Conservation (phyloP, 2,329 filamentous ascomycete genomes). For the Ophiostoma piceae region DNA sequence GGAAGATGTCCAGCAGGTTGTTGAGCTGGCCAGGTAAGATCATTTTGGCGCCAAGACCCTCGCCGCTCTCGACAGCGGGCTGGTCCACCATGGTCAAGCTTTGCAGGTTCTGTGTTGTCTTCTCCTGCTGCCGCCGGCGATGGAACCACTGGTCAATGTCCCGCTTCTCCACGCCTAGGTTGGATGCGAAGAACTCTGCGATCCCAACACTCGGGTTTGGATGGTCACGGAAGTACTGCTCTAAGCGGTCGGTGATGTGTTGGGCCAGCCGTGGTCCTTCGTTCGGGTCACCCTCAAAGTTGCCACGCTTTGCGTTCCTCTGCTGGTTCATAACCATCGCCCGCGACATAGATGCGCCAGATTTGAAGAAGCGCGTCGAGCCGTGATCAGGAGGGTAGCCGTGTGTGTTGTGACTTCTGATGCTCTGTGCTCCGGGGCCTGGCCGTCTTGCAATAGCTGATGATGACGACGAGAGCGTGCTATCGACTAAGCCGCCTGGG, state of each 20-base stretch:
- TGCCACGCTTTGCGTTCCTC: constrained; percentile 39
- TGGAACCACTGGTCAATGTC: constrained; percentile 52
- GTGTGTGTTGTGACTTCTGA: neutral
- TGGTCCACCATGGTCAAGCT: constrained; percentile 40
- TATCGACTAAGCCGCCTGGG: neutral
- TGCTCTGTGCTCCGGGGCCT: constrained; percentile 1
- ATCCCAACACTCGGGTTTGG: constrained; percentile 46
- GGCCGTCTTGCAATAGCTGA: neutral
- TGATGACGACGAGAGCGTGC: neutral
- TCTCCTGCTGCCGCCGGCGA: constrained; percentile 47
- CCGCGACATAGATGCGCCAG: constrained; percentile 27
- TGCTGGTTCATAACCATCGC: constrained; percentile 45
- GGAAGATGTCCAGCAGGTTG: constrained; percentile 47
- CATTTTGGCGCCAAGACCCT: constrained; percentile 38
- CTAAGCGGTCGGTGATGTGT: constrained; percentile 47
- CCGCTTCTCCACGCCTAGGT: constrained; percentile 46
- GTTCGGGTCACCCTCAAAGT: constrained; percentile 36
- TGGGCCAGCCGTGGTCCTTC: constrained; percentile 44
- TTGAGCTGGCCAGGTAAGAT: constrained; percentile 49
- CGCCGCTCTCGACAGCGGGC: constrained; percentile 26
- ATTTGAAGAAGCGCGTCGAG: neutral
- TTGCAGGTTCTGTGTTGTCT: constrained; percentile 42
- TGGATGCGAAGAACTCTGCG: constrained; percentile 51
- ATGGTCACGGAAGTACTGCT: constrained; percentile 49
- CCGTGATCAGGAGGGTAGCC: constrained; percentile 27